These are phyloP conservation scores for Mortierella sp. DNA, from an alignment of 371 early-diverging fungal genomes.

Conservation along the genomic window DNA sequence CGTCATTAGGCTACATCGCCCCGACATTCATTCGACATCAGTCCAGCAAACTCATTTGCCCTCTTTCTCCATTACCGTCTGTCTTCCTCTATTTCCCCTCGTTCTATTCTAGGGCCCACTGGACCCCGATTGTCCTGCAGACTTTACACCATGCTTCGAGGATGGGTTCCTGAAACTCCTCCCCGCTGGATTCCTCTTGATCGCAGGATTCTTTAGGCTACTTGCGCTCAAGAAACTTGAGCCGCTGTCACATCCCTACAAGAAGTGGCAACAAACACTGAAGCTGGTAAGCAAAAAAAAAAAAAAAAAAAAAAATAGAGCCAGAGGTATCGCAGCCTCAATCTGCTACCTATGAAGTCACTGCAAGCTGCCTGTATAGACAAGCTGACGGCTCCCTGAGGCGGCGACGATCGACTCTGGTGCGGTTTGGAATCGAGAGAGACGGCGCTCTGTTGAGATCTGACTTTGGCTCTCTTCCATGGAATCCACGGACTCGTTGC, in stretches of 20 bases:
- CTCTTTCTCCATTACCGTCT: background rate
- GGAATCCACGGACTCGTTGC: no score
- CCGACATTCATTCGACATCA: background rate
- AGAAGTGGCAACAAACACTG: slow-evolving; percentile 60
- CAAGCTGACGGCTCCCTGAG: no score
- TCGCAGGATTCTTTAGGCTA: slow-evolving; percentile 63
- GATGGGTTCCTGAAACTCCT: slow-evolving; percentile 65
- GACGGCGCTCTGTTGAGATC: no score
- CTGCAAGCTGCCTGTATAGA: no score
- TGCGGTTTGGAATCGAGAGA: no score
- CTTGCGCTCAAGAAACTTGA: slow-evolving; percentile 51
- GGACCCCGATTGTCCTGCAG: slow-evolving; percentile 63
- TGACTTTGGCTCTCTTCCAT: no score
- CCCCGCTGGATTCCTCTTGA: slow-evolving; percentile 60
- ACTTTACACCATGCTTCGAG: slow-evolving; percentile 83
- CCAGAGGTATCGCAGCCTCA: no score
- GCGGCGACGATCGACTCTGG: no score
- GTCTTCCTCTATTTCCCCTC: no score
- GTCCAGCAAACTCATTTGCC: background rate
- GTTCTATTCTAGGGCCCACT: slow-evolving; percentile 69
- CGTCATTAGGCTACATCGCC: background rate
- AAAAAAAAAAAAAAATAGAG: no score
- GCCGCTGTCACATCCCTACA: slow-evolving; percentile 54
- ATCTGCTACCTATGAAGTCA: no score
- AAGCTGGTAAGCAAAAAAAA: slow-evolving; percentile 59